Evolutionary conservation across 768 basidiomycete species (phyloP), one percentile per base, ranked within the genome.

Genomic region (Xerocomellus amylosporus): DNA sequence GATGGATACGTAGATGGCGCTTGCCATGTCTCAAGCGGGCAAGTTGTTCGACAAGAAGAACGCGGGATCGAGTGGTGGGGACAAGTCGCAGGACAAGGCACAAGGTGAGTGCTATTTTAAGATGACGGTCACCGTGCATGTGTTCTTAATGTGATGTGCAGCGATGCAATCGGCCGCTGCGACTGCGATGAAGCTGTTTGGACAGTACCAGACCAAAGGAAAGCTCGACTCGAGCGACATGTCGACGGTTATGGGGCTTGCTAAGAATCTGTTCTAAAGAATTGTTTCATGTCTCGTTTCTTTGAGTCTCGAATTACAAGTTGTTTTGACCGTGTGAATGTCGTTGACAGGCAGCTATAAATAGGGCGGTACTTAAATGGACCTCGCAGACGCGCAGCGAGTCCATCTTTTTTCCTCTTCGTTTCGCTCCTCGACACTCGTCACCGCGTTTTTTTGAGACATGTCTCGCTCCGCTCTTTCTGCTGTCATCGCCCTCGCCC

Each of bases 381-480:
- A 41, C 33, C 15, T 33, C 22, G 33, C 3, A 37, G 6, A 17
- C 9, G 30, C 30, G 30, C 30, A 30, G 30, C 30, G 10, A 19
- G 2, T 38, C 9, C 24, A 8, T n/a, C 14, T 15, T 39, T 42
- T 46, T 46, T 53, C n/a, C n/a, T 54, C 36, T 7, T 39, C 22
- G 12, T 45, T 14, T 37, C 17, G 36, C 9, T 5, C 1, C n/a
- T n/a, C 26, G 2, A 19, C 28, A 20, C 19, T 19, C 39, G 1
- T 2, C 30, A 20, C 19, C n/a, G 4, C n/a, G 28, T 20, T 44
- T 37, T 24, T 43, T 58, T 60, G 71, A 71, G 69, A 66, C 66
- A 80, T 80, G 79, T 76, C 76, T 63, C 75, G 71, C 64, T 72
- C 71, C 77, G 62, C 74, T 78, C 78, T 74, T 79, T 79, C 73